Conservation (phyloP, 2,329 filamentous ascomycete species). For the Alternaria longipes region DNA sequence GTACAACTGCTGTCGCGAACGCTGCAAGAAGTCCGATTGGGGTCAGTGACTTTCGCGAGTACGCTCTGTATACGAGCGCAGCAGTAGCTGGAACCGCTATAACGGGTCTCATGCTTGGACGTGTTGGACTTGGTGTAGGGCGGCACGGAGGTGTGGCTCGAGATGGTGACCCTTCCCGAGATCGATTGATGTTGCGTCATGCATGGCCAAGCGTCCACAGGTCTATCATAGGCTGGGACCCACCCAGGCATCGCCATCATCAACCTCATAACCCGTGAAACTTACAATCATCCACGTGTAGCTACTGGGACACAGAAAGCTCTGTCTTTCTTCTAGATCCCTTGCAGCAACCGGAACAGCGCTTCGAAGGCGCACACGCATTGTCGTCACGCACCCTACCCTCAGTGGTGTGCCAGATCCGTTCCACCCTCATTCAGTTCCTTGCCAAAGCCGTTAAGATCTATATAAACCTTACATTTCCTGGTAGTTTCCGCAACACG, state of each 20-base stretch:
- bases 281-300: neutral
- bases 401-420: neutral
- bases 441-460: neutral
- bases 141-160: constrained; percentile 21
- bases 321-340: neutral
- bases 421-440: neutral
- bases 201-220: constrained; percentile 9
- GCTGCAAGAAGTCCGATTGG: constrained; percentile 77
- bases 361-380: neutral
- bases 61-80: constrained; percentile 53
- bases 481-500: neutral
- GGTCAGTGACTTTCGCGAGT: constrained; percentile 71
- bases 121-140: constrained; percentile 15
- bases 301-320: neutral
- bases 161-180: constrained; percentile 9
- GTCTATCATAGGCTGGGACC: neutral
- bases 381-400: neutral
- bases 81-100: constrained; percentile 47
- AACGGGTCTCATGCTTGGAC: constrained; percentile 38
- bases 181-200: constrained; percentile 20
- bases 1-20: constrained; percentile 75
- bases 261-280: neutral
- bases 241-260: neutral
- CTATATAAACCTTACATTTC: neutral
- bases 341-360: neutral